Conservation (phyloP, 2,329 filamentous ascomycete genomes). For the Exophiala sideris region DNA sequence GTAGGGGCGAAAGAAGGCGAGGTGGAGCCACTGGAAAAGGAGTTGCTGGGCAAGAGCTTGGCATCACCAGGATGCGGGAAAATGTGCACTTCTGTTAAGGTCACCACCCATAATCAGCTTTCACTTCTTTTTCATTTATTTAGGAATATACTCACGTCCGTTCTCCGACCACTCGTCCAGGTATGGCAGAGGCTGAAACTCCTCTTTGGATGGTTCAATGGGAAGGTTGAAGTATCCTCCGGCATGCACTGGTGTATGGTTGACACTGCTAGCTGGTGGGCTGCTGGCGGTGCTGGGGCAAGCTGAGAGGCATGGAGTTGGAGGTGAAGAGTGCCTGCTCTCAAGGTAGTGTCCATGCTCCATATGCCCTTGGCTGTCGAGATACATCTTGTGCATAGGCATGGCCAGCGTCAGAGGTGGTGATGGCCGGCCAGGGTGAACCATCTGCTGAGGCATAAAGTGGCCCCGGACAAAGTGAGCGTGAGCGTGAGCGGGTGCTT, state of each 20-base stretch:
- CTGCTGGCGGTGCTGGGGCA: slow-evolving; percentile 83
- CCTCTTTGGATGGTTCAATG: slow-evolving; percentile 26
- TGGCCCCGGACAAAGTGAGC: slow-evolving; percentile 49
- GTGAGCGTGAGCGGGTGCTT: slow-evolving; percentile 44
- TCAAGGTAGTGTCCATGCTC: slow-evolving; percentile 27
- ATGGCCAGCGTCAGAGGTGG: slow-evolving; percentile 72
- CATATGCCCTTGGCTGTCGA: slow-evolving; percentile 26
- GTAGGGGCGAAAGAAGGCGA: slow-evolving; percentile 25
- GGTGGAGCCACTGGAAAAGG: slow-evolving; percentile 21
- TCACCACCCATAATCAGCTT: slow-evolving; percentile 10
- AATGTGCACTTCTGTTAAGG: slow-evolving; percentile 27
- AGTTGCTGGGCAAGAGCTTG: slow-evolving; percentile 27
- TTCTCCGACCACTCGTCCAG: slow-evolving; percentile 26
- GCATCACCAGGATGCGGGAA: slow-evolving; percentile 30
- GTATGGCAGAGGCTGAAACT: slow-evolving; percentile 23
- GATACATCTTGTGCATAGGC: slow-evolving; percentile 52
- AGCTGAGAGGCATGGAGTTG: slow-evolving; percentile 82
- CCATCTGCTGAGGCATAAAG: slow-evolving; percentile 32
- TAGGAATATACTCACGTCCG: slow-evolving; percentile 25
- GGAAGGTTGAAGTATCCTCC: slow-evolving; percentile 28
- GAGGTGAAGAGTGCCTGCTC: slow-evolving; percentile 63
- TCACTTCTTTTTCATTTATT: background rate
- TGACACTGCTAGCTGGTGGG: slow-evolving; percentile 66
- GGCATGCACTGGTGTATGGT: slow-evolving; percentile 27
- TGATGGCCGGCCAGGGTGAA: slow-evolving; percentile 69